These are phyloP conservation scores for Fusarium sp. DNA, from an alignment of 2,329 filamentous ascomycete species.

Conservation along the genomic window DNA sequence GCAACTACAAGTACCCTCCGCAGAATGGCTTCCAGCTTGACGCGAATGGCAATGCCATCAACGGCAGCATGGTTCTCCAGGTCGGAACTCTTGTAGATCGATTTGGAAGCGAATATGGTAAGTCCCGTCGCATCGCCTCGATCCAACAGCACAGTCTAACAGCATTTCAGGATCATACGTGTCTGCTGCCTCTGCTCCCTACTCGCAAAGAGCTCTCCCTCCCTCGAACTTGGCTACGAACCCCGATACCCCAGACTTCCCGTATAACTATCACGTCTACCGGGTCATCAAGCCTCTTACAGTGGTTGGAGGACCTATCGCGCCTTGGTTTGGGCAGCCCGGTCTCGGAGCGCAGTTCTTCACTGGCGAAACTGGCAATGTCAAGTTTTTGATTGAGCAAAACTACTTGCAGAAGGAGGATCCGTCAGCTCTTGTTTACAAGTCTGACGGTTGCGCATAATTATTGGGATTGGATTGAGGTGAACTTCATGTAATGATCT, in stretches of 20 bases:
- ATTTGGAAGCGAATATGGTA: constrained; percentile 59
- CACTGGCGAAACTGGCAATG: constrained; percentile 43
- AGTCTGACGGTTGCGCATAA: constrained; percentile 21
- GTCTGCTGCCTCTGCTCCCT: constrained; percentile 57
- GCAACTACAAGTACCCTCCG: constrained; percentile 52
- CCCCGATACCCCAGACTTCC: constrained; percentile 46
- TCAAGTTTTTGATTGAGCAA: constrained; percentile 31
- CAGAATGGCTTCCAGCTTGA: constrained; percentile 54
- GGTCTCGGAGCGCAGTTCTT: constrained; percentile 54
- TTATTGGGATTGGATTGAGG: background rate
- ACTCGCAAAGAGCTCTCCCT: constrained; percentile 58
- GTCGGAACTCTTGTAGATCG: constrained; percentile 58
- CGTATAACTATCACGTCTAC: constrained; percentile 62
- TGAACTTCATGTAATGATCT: background rate
- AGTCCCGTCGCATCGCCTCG: background rate
- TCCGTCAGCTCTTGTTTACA: constrained; percentile 26
- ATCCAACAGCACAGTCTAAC: background rate
- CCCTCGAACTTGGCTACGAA: constrained; percentile 56
- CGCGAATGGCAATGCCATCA: constrained; percentile 49
- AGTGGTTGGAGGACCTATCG: constrained; percentile 57
- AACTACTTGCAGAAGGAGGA: constrained; percentile 31
- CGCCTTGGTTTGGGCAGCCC: constrained; percentile 62
- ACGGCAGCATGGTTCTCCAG: constrained; percentile 53
- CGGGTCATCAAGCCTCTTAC: constrained; percentile 53
- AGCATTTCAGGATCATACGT: constrained; percentile 47